A percentile compares a stretch with the other conserved stretches of the same genome.
Conservation (phyloP, 208 protist species). For the Crithidia fasciculata region DNA sequence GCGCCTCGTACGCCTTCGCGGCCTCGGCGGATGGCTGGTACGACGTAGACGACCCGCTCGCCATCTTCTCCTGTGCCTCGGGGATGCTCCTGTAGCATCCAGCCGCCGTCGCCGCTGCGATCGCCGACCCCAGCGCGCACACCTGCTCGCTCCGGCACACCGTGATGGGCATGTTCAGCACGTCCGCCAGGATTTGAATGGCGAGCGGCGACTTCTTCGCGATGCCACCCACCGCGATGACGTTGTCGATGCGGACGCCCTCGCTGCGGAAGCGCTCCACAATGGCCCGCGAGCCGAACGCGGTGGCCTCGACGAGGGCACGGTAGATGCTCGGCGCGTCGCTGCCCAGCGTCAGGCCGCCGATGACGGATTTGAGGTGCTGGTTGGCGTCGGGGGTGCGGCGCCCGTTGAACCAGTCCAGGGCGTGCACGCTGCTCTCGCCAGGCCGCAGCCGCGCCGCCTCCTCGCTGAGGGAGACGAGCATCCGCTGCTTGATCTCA, state of each 20-base stretch:
- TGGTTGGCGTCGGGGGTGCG: conserved; percentile 65
- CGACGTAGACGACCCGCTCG: conserved; percentile 35
- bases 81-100: conserved; percentile 46
- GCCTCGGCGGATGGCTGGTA: conserved; percentile 37
- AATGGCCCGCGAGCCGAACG: conserved; percentile 58
- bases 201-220: conserved; percentile 58
- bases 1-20: conserved; percentile 33
- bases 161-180: conserved; percentile 60
- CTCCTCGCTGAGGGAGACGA: conserved; percentile 35
- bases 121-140: conserved; percentile 57
- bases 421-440: conserved; percentile 33
- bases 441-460: conserved; percentile 27
- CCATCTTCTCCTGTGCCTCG: conserved; percentile 48
- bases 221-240: conserved; percentile 64
- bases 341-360: conserved; percentile 51
- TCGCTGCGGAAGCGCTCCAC: conserved; percentile 56
- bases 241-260: conserved; percentile 60
- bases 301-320: conserved; percentile 56
- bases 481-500: conserved; percentile 38
- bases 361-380: conserved; percentile 45
- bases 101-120: conserved; percentile 59
- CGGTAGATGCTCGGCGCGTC: conserved; percentile 50
- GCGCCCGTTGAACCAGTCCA: conserved; percentile 75
- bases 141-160: conserved; percentile 58
- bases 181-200: conserved; percentile 54